A percentile compares a stretch with the other conserved stretches of the same genome.
Evolutionary conservation across 148 eudicot genomes (phyloP).

Genomic region (Heliosperma pusillum): DNA sequence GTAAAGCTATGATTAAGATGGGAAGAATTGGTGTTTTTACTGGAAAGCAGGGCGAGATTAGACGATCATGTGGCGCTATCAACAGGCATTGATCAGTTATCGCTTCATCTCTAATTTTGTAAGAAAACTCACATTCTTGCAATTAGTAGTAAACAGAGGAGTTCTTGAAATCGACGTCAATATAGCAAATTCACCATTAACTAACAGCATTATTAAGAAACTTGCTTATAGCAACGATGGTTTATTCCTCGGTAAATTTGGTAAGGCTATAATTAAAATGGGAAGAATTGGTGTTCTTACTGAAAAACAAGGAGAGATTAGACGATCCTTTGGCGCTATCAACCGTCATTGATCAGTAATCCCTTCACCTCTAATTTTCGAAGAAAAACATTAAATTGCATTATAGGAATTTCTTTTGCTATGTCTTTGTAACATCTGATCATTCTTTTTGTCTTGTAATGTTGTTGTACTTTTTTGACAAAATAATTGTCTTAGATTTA

Average conservation of each 20-base stretch:
- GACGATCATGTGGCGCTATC: too few relatives aligned
- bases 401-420: background rate
- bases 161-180: conserved; percentile 50
- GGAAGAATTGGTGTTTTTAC: too few relatives aligned
- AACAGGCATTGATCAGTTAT: background rate
- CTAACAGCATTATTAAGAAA: conserved; percentile 33
- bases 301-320: conserved; percentile 52
- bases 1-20: too few relatives aligned
- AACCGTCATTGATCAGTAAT: conserved; percentile 21
- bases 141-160: conserved; percentile 30
- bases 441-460: background rate
- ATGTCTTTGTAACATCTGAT: background rate
- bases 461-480: background rate
- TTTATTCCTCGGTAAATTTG: conserved; percentile 47
- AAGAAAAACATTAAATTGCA: background rate
- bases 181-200: conserved; percentile 42
- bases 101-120: background rate
- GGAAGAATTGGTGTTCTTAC: conserved; percentile 51
- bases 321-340: conserved; percentile 42
- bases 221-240: conserved; percentile 27
- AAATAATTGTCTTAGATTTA: background rate
- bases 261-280: conserved; percentile 60
- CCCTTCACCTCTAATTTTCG: background rate
- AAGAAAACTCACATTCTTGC: too few relatives aligned
- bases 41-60: too few relatives aligned